Evolutionary conservation across 192 early-diverging fungal genomes (phyloP), one percentile per base, ranked within the genome.

Genomic region (Oehlia diaphana): DNA sequence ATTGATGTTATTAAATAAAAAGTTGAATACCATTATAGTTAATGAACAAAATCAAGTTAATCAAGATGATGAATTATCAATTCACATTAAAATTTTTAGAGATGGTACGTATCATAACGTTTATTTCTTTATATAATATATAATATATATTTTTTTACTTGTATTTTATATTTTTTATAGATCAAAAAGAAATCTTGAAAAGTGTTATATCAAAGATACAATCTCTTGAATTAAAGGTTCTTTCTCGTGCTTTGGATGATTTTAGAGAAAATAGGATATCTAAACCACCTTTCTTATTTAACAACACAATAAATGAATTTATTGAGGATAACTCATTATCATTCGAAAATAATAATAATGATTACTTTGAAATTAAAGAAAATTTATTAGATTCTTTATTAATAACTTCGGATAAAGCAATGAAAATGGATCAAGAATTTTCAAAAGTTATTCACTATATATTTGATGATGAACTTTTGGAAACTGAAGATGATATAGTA

Each of bases 401-500:
- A 21, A 70, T 70, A 21, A 70, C 31, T 9, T 12, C 2, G 6
- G 33, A 33, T 39, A 42, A 70, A 70, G 68, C 33, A 9, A 33
- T 70, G 31, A 70, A 70, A 16, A 35, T 70, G 23, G 39, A 70
- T 70, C 23, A 33, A 33, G 14, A 33, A 70, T 70, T 70, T 70
- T 70, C 31, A 8, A 37, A 70, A 35, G 37, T 13, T 9, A 42
- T 70, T 42, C 23, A 69, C 39, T 14, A 33, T 31, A 39, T 69
- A 39, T 69, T 69, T 37, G 10, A 69, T 37, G 31, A 33, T 33
- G 67, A 69, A 42, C 33, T 44, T 44, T 31, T 31, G 31, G 42
- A 69, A 69, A 42, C 0, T 42, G 39, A 42, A 42, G 7, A 42
- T 7, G 68, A 70, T 42, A 39, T 28, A 4, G 21, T 69, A 9